phyloP scores from a whole-genome alignment of 140 eudicot genomes.

The Senecio squalidus region DNA sequence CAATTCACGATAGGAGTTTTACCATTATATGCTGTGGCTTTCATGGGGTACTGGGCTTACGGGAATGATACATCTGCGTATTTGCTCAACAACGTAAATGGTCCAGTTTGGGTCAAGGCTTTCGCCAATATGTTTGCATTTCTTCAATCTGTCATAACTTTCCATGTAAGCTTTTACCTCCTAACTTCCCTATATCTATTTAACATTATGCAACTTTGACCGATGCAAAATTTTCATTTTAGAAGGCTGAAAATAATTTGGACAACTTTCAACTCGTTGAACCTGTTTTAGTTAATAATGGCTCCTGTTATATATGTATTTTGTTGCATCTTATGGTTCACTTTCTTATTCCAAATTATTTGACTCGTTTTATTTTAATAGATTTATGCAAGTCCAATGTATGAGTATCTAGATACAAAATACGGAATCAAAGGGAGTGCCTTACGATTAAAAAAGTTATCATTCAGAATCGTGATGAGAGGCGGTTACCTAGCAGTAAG shows the following conservation, averaged over 20 bases:
- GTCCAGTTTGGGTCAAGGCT: conserved; percentile 77
- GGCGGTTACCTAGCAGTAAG: conserved; percentile 69
- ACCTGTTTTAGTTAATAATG: neutral
- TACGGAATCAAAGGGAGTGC: conserved; percentile 75
- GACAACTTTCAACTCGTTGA: neutral
- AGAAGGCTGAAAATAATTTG: neutral
- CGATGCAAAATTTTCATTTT: too few species aligned
- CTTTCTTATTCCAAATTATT: neutral
- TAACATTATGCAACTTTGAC: neutral
- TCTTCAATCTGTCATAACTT: conserved; percentile 74
- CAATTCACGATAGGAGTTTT: conserved; percentile 83
- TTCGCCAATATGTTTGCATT: conserved; percentile 65
- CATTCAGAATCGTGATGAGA: conserved; percentile 60
- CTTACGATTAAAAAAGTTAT: conserved; percentile 48
- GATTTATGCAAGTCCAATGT: conserved; percentile 99
- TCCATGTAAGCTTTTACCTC: conserved; percentile 50
- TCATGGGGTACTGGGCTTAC: conserved; percentile 95
- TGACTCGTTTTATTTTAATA: neutral
- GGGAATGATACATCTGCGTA: conserved; percentile 54
- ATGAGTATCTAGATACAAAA: conserved; percentile 86
- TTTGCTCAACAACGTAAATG: conserved; percentile 63
- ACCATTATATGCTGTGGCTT: conserved; percentile 71
- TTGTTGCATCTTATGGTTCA: neutral
- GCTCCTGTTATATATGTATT: neutral
- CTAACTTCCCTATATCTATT: conserved; percentile 10